Conservation (phyloP, 2,329 filamentous ascomycete species). For the Xylariaceae sp. region DNA sequence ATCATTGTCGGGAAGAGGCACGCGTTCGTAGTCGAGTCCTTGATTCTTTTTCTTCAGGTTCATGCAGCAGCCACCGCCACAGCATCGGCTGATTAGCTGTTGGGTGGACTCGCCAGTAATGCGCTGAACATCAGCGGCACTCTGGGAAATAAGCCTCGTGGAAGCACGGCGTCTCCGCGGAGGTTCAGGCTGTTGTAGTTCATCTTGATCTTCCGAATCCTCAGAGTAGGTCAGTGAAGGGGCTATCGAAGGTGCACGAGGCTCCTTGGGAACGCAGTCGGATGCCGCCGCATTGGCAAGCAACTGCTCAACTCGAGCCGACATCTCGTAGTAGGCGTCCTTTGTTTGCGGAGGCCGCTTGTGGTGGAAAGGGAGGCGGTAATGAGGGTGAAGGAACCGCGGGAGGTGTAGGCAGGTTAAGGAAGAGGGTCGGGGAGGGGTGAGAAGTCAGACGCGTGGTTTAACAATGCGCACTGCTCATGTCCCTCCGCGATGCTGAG, state of each 20-base stretch:
- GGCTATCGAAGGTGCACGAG: slow-evolving; percentile 44
- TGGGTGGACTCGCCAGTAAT: slow-evolving; percentile 62
- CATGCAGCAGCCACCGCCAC: slow-evolving; percentile 61
- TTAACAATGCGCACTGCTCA: too few species aligned
- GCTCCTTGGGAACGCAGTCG: slow-evolving; percentile 42
- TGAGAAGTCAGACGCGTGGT: background rate
- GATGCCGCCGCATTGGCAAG: slow-evolving; percentile 33
- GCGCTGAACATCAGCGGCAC: slow-evolving; percentile 56
- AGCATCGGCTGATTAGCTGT: slow-evolving; percentile 58
- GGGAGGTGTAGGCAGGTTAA: too few species aligned
- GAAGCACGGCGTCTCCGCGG: slow-evolving; percentile 60
- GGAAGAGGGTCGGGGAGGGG: background rate
- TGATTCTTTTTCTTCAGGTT: slow-evolving; percentile 39
- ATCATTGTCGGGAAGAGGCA: slow-evolving; percentile 69
- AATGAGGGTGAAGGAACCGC: too few species aligned
- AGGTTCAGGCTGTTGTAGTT: slow-evolving; percentile 42
- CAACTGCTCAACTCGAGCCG: slow-evolving; percentile 32
- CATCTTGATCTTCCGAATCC: slow-evolving; percentile 55
- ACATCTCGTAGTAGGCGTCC: slow-evolving; percentile 26
- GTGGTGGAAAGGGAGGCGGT: too few species aligned
- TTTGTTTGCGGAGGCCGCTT: background rate
- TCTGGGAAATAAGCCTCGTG: slow-evolving; percentile 63
- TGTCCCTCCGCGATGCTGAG: too few species aligned
- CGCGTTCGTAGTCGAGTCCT: slow-evolving; percentile 46
- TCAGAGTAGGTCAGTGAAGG: slow-evolving; percentile 62